phyloP scores from a whole-genome alignment of 2,329 filamentous ascomycete genomes.

The Monilinia fructigena region DNA sequence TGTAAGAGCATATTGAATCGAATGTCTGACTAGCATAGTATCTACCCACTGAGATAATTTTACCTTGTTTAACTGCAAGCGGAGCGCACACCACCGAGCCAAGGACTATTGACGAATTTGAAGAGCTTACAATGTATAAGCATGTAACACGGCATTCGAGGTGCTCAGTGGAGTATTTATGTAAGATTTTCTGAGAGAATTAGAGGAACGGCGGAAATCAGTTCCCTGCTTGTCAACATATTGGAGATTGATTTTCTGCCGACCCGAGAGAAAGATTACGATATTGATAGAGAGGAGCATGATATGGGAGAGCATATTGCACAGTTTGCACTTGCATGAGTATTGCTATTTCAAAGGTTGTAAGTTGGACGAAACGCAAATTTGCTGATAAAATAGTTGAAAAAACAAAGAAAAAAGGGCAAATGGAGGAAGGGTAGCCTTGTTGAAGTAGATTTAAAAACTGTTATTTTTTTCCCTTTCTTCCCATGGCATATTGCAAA shows the following conservation, averaged over 20 bases:
- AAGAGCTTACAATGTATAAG: neutral
- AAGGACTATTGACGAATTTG: neutral
- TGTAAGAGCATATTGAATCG: neutral
- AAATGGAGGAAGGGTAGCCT: neutral
- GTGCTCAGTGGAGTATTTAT: neutral
- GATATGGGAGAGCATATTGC: neutral
- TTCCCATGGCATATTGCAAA: neutral
- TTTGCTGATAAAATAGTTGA: neutral
- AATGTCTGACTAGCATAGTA: slow-evolving; percentile 2
- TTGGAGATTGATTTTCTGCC: neutral
- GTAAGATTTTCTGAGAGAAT: neutral
- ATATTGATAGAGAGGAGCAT: neutral
- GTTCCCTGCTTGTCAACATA: neutral
- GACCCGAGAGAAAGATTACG: too few relatives aligned
- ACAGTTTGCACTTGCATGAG: neutral
- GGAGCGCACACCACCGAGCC: neutral
- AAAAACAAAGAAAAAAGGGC: neutral
- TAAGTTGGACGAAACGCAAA: neutral
- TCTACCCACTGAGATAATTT: neutral
- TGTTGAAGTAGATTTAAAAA: neutral
- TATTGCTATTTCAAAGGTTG: neutral
- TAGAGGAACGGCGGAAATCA: neutral
- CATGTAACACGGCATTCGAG: neutral
- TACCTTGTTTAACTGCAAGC: slow-evolving; percentile 1
- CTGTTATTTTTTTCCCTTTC: neutral